Base-by-base conservation (phyloP, 768 basidiomycete genomes). In the Lentinula raphanica region DNA sequence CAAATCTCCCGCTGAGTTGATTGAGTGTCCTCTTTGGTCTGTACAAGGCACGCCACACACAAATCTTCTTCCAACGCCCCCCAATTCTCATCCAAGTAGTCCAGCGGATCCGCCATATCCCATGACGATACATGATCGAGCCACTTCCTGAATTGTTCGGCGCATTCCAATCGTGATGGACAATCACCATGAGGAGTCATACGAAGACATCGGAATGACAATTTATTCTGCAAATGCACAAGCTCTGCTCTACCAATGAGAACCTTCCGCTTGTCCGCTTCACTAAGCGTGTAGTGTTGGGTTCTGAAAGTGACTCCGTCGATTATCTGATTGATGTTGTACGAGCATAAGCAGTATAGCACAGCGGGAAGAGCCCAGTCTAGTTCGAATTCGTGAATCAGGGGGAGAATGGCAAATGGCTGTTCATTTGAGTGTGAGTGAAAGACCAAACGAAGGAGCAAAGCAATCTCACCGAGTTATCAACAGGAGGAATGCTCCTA, bases 401-500 rank as follows among this genome's bases (percentile, higher is more conserved):
- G 54, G 11, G 64, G 63, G 44, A 75, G 65, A 12, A 71, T 71
- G 39, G 69, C 72, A 59, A 77, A 77, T 3, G 76, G 75, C 42
- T 44, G 6, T 17, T 19, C 3, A 8, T 6, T 21, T 23, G 9
- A 9, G 12, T 44, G 21, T 44, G 7, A 44, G 42, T 44, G 32
- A 44, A 23, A 8, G 19, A 17, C 19, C n/a, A 44, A 9, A 7
- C 1, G 19, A 19, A 4, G 19, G 12, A 23, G 2, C 11, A 17
- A 21, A 9, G 42, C 23, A 44, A 9, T 3, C 42, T 44, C 42
- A 44, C 42, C 12, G 73, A 72, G 58, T 74, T 72, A 49, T 73
- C 71, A 57, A 72, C 64, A 17, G 72, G 66, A 5, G 73, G 72
- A 55, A 75, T 73, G 7, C 74, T 76, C 29, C 76, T 72, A 5